Conservation (phyloP, 148 eudicot genomes). For the Agrostemma githago region DNA sequence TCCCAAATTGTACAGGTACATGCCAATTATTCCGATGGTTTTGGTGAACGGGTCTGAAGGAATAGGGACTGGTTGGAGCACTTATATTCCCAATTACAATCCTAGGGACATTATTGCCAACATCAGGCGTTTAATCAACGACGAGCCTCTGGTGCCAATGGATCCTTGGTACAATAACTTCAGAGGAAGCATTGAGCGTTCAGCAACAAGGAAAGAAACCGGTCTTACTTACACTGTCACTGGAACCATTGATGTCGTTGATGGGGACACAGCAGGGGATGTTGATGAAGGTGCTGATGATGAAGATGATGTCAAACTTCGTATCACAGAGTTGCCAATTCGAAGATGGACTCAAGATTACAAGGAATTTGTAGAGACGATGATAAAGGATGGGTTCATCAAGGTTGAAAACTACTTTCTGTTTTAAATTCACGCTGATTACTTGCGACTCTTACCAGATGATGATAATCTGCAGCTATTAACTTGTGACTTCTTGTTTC, state of each 20-base stretch:
- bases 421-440: background rate
- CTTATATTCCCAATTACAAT: constrained; percentile 76
- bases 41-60: constrained; percentile 98
- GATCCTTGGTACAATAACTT: constrained; percentile 96
- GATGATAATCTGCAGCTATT: too few species aligned
- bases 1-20: constrained; percentile 49
- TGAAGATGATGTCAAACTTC: constrained; percentile 32
- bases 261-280: background rate
- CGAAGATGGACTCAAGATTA: constrained; percentile 86
- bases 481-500: background rate
- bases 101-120: constrained; percentile 80
- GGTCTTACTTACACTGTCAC: constrained; percentile 53
- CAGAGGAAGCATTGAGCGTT: constrained; percentile 58
- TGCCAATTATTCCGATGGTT: constrained; percentile 81
- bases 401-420: constrained; percentile 30
- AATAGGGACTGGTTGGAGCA: constrained; percentile 98
- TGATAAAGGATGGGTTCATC: constrained; percentile 53
- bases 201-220: constrained; percentile 50
- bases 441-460: background rate
- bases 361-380: constrained; percentile 65
- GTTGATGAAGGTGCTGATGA: constrained; percentile 13
- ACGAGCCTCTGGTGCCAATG: constrained; percentile 64
- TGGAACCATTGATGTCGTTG: constrained; percentile 64
- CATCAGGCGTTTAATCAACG: constrained; percentile 53
- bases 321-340: constrained; percentile 71